Percentiles rank a stretch among this genome's conserved stretches.
These are phyloP conservation scores for Sclerotinia glacialis DNA, from an alignment of 2,329 filamentous ascomycete genomes.

Conservation along the genomic window DNA sequence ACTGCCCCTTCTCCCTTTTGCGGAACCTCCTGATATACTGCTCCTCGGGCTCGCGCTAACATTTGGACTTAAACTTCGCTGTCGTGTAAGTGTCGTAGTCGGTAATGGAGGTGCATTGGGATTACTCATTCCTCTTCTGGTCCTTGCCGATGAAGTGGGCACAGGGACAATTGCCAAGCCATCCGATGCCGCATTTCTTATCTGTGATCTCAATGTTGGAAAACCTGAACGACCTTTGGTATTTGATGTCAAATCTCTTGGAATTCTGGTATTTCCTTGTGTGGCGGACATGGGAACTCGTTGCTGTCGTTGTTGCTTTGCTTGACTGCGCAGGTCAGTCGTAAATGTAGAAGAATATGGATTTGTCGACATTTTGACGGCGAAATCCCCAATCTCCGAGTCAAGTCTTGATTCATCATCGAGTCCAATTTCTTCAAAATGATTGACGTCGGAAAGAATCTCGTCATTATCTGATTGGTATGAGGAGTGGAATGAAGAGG, in stretches of 20 bases:
- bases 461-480: slow-evolving; percentile 69
- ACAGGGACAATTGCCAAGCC: slow-evolving; percentile 36
- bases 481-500: slow-evolving; percentile 81
- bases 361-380: slow-evolving; percentile 33
- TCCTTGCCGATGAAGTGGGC: slow-evolving; percentile 25
- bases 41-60: slow-evolving; percentile 26
- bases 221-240: slow-evolving; percentile 28
- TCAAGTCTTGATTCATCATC: slow-evolving; percentile 58
- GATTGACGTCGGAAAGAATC: slow-evolving; percentile 67
- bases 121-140: slow-evolving; percentile 32
- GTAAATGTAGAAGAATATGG: slow-evolving; percentile 35
- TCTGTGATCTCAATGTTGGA: slow-evolving; percentile 34
- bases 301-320: slow-evolving; percentile 28
- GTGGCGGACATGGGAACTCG: slow-evolving; percentile 31
- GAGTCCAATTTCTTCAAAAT: slow-evolving; percentile 93
- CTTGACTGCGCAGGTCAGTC: slow-evolving; percentile 31
- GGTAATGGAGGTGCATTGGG: slow-evolving; percentile 31
- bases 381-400: slow-evolving; percentile 36
- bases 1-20: slow-evolving; percentile 44
- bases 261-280: slow-evolving; percentile 29
- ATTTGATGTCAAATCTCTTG: slow-evolving; percentile 36
- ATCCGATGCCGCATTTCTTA: slow-evolving; percentile 31
- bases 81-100: slow-evolving; percentile 31
- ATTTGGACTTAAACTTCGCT: slow-evolving; percentile 37
- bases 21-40: slow-evolving; percentile 31